Percentiles rank a stretch among this genome's conserved stretches.
These are phyloP conservation scores for Antrodiella citrinella DNA, from an alignment of 768 basidiomycete genomes.

Conservation along the genomic window DNA sequence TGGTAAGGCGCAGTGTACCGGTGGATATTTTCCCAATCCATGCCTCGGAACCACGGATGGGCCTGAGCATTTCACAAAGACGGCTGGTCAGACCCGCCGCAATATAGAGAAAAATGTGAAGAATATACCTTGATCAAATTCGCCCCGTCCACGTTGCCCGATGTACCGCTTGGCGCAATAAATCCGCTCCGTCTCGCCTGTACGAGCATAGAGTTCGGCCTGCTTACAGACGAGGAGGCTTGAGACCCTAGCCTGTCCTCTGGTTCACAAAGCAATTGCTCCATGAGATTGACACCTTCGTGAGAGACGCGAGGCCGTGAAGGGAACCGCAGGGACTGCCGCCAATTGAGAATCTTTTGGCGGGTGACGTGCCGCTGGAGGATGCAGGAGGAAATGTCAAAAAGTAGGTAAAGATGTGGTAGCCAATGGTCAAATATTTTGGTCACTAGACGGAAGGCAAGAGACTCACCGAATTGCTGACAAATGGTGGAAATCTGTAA, in stretches of 20 bases:
- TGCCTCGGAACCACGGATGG: slow-evolving; percentile 86
- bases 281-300: slow-evolving; percentile 83
- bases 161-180: slow-evolving; percentile 37
- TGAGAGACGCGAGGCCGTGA: slow-evolving; percentile 74
- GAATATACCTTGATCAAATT: slow-evolving; percentile 73
- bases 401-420: not conserved
- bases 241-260: slow-evolving; percentile 89
- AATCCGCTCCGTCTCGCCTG: slow-evolving; percentile 72
- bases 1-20: slow-evolving; percentile 79
- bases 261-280: slow-evolving; percentile 86
- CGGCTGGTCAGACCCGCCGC: slow-evolving; percentile 10
- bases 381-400: slow-evolving; percentile 12
- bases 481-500: slow-evolving; percentile 78
- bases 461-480: slow-evolving; percentile 76
- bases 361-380: slow-evolving; percentile 83
- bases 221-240: slow-evolving; percentile 52
- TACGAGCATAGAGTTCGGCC: slow-evolving; percentile 72
- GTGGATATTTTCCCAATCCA: slow-evolving; percentile 88
- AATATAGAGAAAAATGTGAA: slow-evolving; percentile 6
- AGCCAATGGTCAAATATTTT: not conserved
- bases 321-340: slow-evolving; percentile 81
- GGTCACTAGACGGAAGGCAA: not conserved
- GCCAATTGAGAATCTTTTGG: slow-evolving; percentile 97
- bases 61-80: slow-evolving; percentile 32
- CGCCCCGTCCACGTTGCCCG: slow-evolving; percentile 70